Evolutionary conservation across 495 filamentous ascomycete genomes (phyloP).

Genomic region (Penicillium paxilli): DNA sequence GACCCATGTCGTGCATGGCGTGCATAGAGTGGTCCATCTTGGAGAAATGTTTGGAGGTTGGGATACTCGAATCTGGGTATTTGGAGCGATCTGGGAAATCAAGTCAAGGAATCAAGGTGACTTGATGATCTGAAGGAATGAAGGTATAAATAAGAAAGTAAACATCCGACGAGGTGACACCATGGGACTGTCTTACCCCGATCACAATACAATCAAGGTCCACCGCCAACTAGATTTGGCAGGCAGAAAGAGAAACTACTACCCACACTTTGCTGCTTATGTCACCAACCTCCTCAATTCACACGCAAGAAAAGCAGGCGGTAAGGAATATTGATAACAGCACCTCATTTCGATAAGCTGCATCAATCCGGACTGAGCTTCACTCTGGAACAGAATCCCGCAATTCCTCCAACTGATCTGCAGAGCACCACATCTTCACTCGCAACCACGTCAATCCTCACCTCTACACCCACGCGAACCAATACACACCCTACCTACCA

Average conservation of each 20-base stretch:
- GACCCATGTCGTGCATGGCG: slow-evolving; percentile 45
- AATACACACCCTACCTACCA: slow-evolving; percentile 15
- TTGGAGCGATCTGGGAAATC: not conserved
- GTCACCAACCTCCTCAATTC: too few species aligned
- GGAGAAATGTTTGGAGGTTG: not conserved
- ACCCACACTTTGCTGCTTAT: too few species aligned
- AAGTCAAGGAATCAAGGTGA: not conserved
- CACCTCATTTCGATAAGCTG: slow-evolving; percentile 39
- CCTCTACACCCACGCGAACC: not conserved
- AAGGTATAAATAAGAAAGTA: slow-evolving; percentile 12
- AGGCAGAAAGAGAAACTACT: too few species aligned
- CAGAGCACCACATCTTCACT: not conserved
- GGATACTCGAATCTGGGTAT: not conserved
- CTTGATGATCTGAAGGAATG: not conserved
- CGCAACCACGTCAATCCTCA: not conserved
- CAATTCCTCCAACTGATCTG: slow-evolving; percentile 9
- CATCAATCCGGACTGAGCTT: not conserved
- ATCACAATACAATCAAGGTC: too few species aligned
- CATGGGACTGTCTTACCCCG: too few species aligned
- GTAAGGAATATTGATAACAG: too few species aligned
- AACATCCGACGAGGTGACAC: slow-evolving; percentile 9
- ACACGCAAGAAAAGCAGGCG: too few species aligned
- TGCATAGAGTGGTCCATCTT: slow-evolving; percentile 47
- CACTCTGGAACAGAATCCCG: slow-evolving; percentile 15
- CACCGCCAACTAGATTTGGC: too few species aligned